phyloP scores from a whole-genome alignment of 1,284 basidiomycete species.

The Moniliella sp. region DNA sequence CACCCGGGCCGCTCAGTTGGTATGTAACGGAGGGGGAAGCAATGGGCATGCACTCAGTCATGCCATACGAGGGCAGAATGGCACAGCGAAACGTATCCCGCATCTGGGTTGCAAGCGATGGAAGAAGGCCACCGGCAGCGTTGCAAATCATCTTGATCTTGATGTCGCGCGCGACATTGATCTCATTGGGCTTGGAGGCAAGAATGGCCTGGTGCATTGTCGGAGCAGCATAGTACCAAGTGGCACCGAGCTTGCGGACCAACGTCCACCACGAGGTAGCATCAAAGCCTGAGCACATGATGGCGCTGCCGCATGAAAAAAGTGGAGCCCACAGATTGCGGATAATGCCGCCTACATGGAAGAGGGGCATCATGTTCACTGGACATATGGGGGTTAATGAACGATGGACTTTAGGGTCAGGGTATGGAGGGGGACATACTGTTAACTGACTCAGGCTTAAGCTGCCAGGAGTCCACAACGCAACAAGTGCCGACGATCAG shows the following conservation, averaged over 20 bases:
- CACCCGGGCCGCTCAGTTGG: slow-evolving; percentile 30
- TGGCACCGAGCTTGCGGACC: slow-evolving; percentile 26
- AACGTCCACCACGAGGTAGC: slow-evolving; percentile 45
- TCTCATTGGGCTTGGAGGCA: slow-evolving; percentile 29
- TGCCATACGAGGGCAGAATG: slow-evolving; percentile 30
- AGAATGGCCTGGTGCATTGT: slow-evolving; percentile 40
- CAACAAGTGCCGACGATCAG: slow-evolving; percentile 35
- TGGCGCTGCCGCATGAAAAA: slow-evolving; percentile 43
- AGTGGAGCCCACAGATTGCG: slow-evolving; percentile 46
- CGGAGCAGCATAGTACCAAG: slow-evolving; percentile 35
- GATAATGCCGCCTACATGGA: slow-evolving; percentile 48
- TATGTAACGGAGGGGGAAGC: slow-evolving; percentile 29
- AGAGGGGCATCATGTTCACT: slow-evolving; percentile 46
- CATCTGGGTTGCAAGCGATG: slow-evolving; percentile 26
- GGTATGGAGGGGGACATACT: slow-evolving; percentile 3
- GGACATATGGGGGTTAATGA: neutral
- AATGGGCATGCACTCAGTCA: slow-evolving; percentile 33
- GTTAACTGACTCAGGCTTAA: slow-evolving; percentile 24
- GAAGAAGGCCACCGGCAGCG: slow-evolving; percentile 29
- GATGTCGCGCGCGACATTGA: slow-evolving; percentile 15
- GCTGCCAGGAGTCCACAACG: slow-evolving; percentile 28
- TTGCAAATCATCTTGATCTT: slow-evolving; percentile 31
- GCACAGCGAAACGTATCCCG: slow-evolving; percentile 26
- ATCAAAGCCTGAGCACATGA: slow-evolving; percentile 44
- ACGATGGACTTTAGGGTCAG: neutral